A percentile compares a stretch with the other conserved stretches of the same genome.
Conservation (phyloP, 2,329 filamentous ascomycete species). For the Fusarium transvaalense region DNA sequence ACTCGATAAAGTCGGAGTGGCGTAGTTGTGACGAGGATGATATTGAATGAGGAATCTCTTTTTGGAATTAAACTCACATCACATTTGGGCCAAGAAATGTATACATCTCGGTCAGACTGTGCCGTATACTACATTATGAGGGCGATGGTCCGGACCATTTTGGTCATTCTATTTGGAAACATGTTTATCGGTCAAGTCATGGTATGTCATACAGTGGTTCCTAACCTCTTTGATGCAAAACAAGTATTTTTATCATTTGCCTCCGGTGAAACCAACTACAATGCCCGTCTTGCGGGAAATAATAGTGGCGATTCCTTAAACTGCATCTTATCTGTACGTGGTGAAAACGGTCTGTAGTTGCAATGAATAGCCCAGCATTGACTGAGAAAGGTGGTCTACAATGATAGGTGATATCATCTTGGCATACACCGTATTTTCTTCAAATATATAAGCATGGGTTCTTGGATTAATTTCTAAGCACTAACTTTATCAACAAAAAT, state of each 20-base stretch:
- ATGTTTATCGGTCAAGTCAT: neutral
- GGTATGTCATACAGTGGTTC: neutral
- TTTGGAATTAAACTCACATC: too few relatives aligned
- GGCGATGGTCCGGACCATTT: neutral
- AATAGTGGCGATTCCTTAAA: neutral
- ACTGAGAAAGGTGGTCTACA: neutral
- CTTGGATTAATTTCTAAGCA: too few relatives aligned
- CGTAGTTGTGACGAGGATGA: neutral
- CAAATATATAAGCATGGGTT: too few relatives aligned
- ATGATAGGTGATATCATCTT: neutral
- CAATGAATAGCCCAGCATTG: neutral
- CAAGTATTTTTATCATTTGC: too few relatives aligned
- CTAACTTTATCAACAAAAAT: neutral
- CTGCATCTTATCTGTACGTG: neutral
- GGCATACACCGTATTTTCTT: neutral
- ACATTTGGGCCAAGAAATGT: neutral
- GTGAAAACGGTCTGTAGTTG: neutral
- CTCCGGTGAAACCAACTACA: too few relatives aligned
- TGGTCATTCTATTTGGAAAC: neutral
- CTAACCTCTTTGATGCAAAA: neutral
- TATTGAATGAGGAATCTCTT: too few relatives aligned
- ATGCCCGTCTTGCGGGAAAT: too few relatives aligned
- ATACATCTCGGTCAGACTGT: neutral
- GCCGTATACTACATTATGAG: neutral
- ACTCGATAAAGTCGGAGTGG: too few relatives aligned